These are phyloP conservation scores for Cerrena zonata DNA, from an alignment of 1,284 basidiomycete species.

Conservation along the genomic window DNA sequence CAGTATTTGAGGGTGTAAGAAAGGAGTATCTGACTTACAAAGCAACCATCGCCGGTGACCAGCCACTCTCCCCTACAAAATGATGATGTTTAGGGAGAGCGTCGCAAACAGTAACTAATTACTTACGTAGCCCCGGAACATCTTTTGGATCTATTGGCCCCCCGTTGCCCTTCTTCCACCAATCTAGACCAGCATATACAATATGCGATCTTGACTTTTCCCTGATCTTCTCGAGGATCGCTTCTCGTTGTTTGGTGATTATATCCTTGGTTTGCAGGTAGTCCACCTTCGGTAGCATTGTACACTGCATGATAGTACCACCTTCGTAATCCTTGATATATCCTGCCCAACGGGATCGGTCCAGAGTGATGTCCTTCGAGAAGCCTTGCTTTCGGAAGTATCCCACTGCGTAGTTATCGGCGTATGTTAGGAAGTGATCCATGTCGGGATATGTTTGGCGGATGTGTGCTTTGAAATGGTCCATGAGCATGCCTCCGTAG, in stretches of 20 bases:
- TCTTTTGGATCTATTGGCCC: conserved; percentile 61
- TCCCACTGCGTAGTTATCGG: conserved; percentile 98
- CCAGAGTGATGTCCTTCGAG: conserved; percentile 91
- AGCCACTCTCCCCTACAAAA: conserved; percentile 77
- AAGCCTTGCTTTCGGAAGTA: conserved; percentile 99
- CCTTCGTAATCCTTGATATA: conserved; percentile 99
- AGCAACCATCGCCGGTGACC: conserved; percentile 83
- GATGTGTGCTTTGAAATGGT: conserved; percentile 95
- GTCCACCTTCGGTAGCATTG: conserved; percentile 85
- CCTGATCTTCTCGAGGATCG: conserved; percentile 84
- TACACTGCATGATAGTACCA: conserved; percentile 99
- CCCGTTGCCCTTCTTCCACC: conserved; percentile 35
- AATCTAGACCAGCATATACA: conserved; percentile 75
- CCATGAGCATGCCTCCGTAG: conserved; percentile 98
- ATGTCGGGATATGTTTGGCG: conserved; percentile 74
- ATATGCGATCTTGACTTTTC: conserved; percentile 84
- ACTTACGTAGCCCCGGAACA: conserved; percentile 79
- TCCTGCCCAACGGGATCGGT: conserved; percentile 90
- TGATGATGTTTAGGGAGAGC: conserved; percentile 5
- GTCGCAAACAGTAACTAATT: conserved; percentile 3
- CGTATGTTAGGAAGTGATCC: conserved; percentile 95
- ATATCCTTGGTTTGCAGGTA: conserved; percentile 82
- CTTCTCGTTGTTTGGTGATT: conserved; percentile 81
- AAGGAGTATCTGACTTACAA: conserved; percentile 43
- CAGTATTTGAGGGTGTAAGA: too few relatives aligned